A percentile compares a stretch with the other conserved stretches of the same genome.
Evolutionary conservation across 2,329 filamentous ascomycete species (phyloP).

Genomic region (Xylariales sp.): DNA sequence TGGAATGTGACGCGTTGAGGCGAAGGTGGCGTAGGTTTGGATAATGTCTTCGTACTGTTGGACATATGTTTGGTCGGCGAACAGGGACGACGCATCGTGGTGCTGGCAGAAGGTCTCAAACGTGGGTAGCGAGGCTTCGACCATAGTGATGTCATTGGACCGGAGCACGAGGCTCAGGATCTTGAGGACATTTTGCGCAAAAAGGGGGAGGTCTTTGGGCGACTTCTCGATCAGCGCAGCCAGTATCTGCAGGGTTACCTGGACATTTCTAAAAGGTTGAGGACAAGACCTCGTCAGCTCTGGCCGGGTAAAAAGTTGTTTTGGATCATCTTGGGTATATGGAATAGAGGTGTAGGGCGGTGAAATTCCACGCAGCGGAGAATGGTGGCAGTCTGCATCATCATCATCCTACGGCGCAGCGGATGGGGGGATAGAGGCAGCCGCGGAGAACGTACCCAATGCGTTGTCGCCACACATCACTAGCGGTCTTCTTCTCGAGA

Average conservation of each 20-base stretch:
- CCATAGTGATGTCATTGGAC: slow-evolving; percentile 85
- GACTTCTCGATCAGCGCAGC: slow-evolving; percentile 90
- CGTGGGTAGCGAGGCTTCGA: slow-evolving; percentile 81
- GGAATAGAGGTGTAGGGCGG: slow-evolving; percentile 1
- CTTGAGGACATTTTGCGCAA: slow-evolving; percentile 78
- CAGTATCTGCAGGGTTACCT: slow-evolving; percentile 91
- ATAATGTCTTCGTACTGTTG: slow-evolving; percentile 80
- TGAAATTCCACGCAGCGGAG: too few relatives aligned
- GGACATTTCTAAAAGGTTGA: slow-evolving; percentile 66
- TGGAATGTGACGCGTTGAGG: slow-evolving; percentile 55
- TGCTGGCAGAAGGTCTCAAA: slow-evolving; percentile 87
- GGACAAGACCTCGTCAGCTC: not conserved
- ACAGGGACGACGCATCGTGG: slow-evolving; percentile 80
- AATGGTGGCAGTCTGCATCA: too few relatives aligned
- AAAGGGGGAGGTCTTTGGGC: slow-evolving; percentile 84
- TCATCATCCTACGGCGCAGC: too few relatives aligned
- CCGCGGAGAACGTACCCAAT: slow-evolving; percentile 67
- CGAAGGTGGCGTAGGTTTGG: slow-evolving; percentile 72
- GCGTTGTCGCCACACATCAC: slow-evolving; percentile 83
- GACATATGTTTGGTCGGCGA: slow-evolving; percentile 80
- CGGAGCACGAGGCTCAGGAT: slow-evolving; percentile 79
- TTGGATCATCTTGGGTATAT: slow-evolving; percentile 5
- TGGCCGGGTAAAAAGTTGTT: not conserved
- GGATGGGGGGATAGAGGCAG: not conserved
- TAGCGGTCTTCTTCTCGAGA: slow-evolving; percentile 87